phyloP scores from a whole-genome alignment of 129 eudicot species.

The Ambrosia artemisiifolia region DNA sequence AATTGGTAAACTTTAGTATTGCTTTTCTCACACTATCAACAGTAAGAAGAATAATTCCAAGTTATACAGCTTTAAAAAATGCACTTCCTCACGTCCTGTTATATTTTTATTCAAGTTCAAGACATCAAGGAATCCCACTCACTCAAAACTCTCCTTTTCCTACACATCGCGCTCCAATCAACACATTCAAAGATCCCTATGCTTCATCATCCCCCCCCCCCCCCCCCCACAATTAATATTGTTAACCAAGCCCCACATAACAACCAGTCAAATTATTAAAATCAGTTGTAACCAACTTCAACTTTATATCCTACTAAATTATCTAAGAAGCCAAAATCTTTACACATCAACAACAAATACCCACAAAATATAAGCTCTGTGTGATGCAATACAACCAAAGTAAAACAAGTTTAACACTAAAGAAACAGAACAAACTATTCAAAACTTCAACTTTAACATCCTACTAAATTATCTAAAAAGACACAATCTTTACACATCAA shows the following conservation, averaged over 20 bases:
- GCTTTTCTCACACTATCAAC: background rate
- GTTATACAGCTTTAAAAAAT: background rate
- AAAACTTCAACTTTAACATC: background rate
- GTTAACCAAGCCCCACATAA: background rate
- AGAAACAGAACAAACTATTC: no score
- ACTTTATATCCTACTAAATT: conserved; percentile 2
- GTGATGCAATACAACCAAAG: no score
- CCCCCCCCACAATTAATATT: no score
- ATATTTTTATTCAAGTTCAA: background rate
- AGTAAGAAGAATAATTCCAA: background rate
- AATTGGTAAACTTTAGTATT: background rate
- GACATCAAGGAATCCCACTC: background rate
- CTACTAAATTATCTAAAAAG: background rate
- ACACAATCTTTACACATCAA: background rate
- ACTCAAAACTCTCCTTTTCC: background rate
- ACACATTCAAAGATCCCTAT: background rate
- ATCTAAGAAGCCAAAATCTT: background rate
- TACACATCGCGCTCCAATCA: background rate
- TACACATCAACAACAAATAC: background rate
- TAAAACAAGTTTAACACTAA: no score
- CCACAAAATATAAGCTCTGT: no score
- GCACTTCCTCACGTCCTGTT: background rate
- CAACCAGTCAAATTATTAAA: background rate
- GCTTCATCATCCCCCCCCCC: background rate
- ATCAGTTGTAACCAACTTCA: background rate